Evolutionary conservation across 2,329 filamentous ascomycete species (phyloP), one percentile per base, ranked within the genome.

Genomic region (Pseudogymnoascus sp.): DNA sequence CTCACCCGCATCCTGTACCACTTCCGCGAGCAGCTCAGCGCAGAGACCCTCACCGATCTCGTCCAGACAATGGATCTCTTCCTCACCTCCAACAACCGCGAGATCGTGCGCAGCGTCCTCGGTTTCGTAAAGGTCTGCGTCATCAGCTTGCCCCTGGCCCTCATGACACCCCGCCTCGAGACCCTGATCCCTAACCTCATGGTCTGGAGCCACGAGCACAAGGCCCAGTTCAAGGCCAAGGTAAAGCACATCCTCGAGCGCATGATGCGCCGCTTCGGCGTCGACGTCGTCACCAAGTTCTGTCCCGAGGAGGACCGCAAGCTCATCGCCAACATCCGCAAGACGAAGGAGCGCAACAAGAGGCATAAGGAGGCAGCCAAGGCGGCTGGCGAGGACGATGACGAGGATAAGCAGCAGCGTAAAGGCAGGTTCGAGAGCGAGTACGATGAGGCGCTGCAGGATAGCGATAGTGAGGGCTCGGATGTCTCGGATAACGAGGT

Each of bases 161-260:
- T 96, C 66, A 87, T 99, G 79, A 81, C 88, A 37, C 87, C 91
- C 4, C 85, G 92, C 23, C 84, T 99, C 37, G 78, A 82, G 33
- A 85, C 86, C 0, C 81, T 99, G 59, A 84, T 99, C 1, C 91
- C 92, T 3, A 96, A 96, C 75, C 80, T 97, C 18, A 91, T 97
- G 81, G 86, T 92, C 44, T 99, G 94, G 93, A 92, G 90, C 73
- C 91, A 97, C 75, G 94, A 99, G 76, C 95, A 99, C 80, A 97
- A 97, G 79, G 92, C 92, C 11, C 92, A 96, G 73, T 94, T 99
- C 79, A 91, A 93, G 71, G 88, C 90, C 60, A 99, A 97, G 80
- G 92, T 99, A 69, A 97, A 97, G 84, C 92, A 97, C 73, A 97
- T 99, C 67, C 79, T 99, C 14, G 94, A 99, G 77, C 86, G 94